Percentiles rank a stretch among this genome's conserved stretches.
Evolutionary conservation across 148 eudicot species (phyloP).

Genomic region (Mesembryanthemum crystallinum): DNA sequence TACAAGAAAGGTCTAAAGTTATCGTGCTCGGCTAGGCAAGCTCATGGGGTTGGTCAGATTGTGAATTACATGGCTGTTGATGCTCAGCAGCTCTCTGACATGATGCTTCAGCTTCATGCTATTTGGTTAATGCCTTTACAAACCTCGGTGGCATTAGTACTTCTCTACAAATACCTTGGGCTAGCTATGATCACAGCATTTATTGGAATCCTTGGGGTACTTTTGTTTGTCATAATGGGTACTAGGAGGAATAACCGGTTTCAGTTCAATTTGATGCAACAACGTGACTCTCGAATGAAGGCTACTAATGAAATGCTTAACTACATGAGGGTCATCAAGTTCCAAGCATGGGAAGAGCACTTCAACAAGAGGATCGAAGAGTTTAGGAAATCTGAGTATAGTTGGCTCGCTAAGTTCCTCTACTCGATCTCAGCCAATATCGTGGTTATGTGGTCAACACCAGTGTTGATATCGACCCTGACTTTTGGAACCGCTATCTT

Average conservation of each 20-base stretch:
- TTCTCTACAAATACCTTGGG: constrained; percentile 56
- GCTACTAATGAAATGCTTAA: constrained; percentile 93
- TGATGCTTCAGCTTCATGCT: constrained; percentile 89
- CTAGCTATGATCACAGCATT: constrained; percentile 50
- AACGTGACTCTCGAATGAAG: constrained; percentile 84
- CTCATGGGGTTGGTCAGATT: constrained; percentile 89
- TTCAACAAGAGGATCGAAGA: constrained; percentile 61
- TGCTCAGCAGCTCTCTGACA: constrained; percentile 93
- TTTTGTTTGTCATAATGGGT: constrained; percentile 50
- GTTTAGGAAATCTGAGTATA: constrained; percentile 63
- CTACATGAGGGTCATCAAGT: constrained; percentile 89
- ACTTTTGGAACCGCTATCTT: constrained; percentile 74
- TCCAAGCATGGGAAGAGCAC: constrained; percentile 96
- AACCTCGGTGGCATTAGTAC: constrained; percentile 51
- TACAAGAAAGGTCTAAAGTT: constrained; percentile 79
- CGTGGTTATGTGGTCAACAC: constrained; percentile 77
- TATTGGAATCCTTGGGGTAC: constrained; percentile 45
- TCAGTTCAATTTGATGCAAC: constrained; percentile 60
- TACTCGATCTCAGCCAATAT: constrained; percentile 58
- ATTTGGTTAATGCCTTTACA: constrained; percentile 94
- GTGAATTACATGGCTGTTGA: constrained; percentile 97
- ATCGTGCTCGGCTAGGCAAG: constrained; percentile 77
- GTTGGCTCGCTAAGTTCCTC: constrained; percentile 74
- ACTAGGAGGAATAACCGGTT: constrained; percentile 56
- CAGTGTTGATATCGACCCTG: constrained; percentile 50